A percentile compares a stretch with the other conserved stretches of the same genome.
phyloP scores from a whole-genome alignment of 495 filamentous ascomycete species.

The Zalerion maritima region DNA sequence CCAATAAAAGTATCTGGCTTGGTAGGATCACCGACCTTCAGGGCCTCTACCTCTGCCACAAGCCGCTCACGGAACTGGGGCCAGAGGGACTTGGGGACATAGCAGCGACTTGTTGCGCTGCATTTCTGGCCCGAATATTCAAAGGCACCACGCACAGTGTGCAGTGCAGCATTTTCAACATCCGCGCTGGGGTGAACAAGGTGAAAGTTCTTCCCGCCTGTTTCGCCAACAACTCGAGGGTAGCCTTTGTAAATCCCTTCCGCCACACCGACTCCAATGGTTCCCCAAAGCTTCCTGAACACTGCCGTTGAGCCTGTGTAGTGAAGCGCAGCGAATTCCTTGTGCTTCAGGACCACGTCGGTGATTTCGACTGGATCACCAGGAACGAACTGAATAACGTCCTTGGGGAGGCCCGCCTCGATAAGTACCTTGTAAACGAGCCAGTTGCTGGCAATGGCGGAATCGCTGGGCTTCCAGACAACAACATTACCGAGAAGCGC shows the following conservation, averaged over 20 bases:
- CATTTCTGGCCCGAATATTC: slow-evolving; percentile 90
- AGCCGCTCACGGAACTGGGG: slow-evolving; percentile 48
- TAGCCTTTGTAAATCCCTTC: slow-evolving; percentile 57
- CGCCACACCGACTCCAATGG: slow-evolving; percentile 53
- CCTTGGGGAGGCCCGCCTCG: slow-evolving; percentile 67
- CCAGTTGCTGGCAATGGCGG: slow-evolving; percentile 57
- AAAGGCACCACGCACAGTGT: slow-evolving; percentile 76
- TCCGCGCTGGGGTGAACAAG: slow-evolving; percentile 63
- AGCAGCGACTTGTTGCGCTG: slow-evolving; percentile 63
- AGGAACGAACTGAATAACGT: slow-evolving; percentile 73
- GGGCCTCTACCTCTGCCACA: slow-evolving; percentile 46
- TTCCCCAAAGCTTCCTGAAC: slow-evolving; percentile 59
- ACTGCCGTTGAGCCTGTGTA: slow-evolving; percentile 73
- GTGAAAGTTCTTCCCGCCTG: slow-evolving; percentile 88
- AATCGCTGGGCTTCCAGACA: slow-evolving; percentile 78
- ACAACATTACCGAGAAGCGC: slow-evolving; percentile 78
- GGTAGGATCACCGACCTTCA: slow-evolving; percentile 54
- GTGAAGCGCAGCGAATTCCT: slow-evolving; percentile 60
- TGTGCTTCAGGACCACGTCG: slow-evolving; percentile 48
- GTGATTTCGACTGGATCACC: slow-evolving; percentile 66
- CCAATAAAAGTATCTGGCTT: slow-evolving; percentile 60
- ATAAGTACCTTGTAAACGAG: slow-evolving; percentile 71
- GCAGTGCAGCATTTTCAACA: slow-evolving; percentile 56
- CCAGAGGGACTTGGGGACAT: slow-evolving; percentile 58
- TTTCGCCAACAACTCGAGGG: slow-evolving; percentile 74